Evolutionary conservation across 139 green algal genomes (phyloP), one percentile per base, ranked within the genome.

Genomic region (Picocystis salinarum): DNA sequence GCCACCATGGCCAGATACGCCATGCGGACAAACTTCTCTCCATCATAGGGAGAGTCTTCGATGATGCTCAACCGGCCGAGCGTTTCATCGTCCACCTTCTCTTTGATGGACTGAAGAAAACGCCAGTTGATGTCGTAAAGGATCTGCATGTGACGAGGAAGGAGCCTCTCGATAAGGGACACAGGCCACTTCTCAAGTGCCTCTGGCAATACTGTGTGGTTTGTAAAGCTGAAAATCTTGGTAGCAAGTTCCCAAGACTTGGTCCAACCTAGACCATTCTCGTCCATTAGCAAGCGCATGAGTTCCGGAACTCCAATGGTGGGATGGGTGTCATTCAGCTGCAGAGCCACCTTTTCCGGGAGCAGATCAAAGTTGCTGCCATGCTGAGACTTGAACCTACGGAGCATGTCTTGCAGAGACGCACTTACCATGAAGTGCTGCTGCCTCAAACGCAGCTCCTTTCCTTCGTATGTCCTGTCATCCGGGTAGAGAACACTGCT

Each of bases 91-190:
- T 97, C 76, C 34, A 88, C 76, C 18, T 75, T 79, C 39, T 82
- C 75, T 37, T 37, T 37, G 13, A 17, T 37, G 13, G 31, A 37
- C 69, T 96, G 68, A 62, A 98, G 67, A 67, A 91, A 91, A 39
- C 86, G 74, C 73, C 79, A 91, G 74, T 98, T 93, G 70, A 98
- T 93, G 60, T 96, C 84, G 46, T 92, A 92, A 41, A 99, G 85
- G 58, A 99, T 95, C 68, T 97, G 62, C 82, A 95, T 94, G 73
- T 96, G 81, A 5, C 88, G 74, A 5, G 88, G 88, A 55, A 33
- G 22, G 6, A 48, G 19, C 41, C 23, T 39, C 41, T 36, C 19
- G 22, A 33, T n/a, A 6, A 48, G 7, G 41, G 7, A 44, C 9
- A 48, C 41, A n/a, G 19, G 41, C 41, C 19, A 33, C 41, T 36